Evolutionary conservation across 345 rosid genomes (phyloP).

Genomic region (Eucalyptus cloeziana): DNA sequence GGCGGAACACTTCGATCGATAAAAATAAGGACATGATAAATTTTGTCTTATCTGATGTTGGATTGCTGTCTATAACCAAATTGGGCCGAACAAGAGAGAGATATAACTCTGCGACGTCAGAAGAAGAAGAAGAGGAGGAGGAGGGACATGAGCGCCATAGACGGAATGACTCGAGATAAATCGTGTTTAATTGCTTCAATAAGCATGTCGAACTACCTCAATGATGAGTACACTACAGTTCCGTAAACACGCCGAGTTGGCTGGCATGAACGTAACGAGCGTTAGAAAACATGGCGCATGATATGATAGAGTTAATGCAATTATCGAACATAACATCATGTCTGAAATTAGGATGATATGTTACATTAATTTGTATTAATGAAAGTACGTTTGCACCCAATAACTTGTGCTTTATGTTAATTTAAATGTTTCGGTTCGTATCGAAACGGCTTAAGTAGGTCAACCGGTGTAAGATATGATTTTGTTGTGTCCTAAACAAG

Average conservation of each 20-base stretch:
- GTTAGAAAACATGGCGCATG: rapidly evolving
- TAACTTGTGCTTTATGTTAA: too few relatives aligned
- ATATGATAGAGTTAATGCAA: neutral
- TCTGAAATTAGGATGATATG: neutral
- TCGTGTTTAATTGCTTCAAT: neutral
- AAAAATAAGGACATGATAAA: too few relatives aligned
- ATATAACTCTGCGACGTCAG: neutral
- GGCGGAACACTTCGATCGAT: neutral
- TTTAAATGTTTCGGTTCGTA: too few relatives aligned
- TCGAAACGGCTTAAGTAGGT: neutral
- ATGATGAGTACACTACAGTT: too few relatives aligned
- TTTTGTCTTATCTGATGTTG: neutral
- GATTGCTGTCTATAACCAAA: neutral
- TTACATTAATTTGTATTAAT: neutral
- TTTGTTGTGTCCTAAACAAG: too few relatives aligned
- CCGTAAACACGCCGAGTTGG: rapidly evolving
- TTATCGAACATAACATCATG: neutral
- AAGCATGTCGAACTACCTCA: too few relatives aligned
- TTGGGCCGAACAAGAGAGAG: neutral
- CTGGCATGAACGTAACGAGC: neutral
- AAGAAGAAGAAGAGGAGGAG: too few relatives aligned
- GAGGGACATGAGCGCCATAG: neutral
- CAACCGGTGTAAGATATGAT: too few relatives aligned
- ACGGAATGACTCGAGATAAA: neutral
- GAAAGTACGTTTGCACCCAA: rapidly evolving